phyloP scores from a whole-genome alignment of 192 early-diverging fungal species.

The Coemansia sp. region DNA sequence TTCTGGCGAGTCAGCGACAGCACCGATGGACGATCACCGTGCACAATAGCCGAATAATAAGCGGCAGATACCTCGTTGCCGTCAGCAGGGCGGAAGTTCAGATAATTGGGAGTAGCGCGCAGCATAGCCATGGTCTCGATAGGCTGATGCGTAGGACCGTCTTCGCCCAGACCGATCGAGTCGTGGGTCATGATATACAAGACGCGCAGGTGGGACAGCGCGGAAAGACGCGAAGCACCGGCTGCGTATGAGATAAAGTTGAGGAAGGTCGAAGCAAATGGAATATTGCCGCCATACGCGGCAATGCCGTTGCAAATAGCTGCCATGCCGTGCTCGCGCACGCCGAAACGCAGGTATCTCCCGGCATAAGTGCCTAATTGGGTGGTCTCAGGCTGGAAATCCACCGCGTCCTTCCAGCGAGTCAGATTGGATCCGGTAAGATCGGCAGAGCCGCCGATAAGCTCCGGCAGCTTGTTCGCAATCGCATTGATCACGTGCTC shows the following conservation, averaged over 20 bases:
- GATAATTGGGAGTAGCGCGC: slow-evolving; percentile 87
- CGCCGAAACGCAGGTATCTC: slow-evolving; percentile 91
- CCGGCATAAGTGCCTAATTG: slow-evolving; percentile 80
- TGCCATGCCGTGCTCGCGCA: slow-evolving; percentile 98
- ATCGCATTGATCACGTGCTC: slow-evolving; percentile 83
- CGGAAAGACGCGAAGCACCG: slow-evolving; percentile 85
- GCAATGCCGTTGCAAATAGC: slow-evolving; percentile 88
- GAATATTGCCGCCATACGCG: slow-evolving; percentile 84
- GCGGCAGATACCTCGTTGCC: slow-evolving; percentile 92
- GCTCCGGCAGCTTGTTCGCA: slow-evolving; percentile 76
- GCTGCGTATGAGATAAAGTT: slow-evolving; percentile 85
- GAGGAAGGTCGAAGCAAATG: slow-evolving; percentile 88
- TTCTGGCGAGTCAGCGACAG: slow-evolving; percentile 92
- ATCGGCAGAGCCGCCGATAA: slow-evolving; percentile 95
- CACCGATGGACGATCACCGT: slow-evolving; percentile 71
- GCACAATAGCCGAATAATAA: slow-evolving; percentile 78
- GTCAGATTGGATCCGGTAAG: slow-evolving; percentile 96
- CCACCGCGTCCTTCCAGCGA: slow-evolving; percentile 90
- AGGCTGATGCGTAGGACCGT: slow-evolving; percentile 99
- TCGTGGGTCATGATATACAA: slow-evolving; percentile 99
- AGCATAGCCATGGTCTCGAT: slow-evolving; percentile 89
- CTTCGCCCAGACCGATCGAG: slow-evolving; percentile 97
- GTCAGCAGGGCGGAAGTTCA: slow-evolving; percentile 89
- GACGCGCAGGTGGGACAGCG: slow-evolving; percentile 85
- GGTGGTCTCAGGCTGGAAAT: slow-evolving; percentile 81